Conservation (phyloP, 345 rosid species). For the Euphorbia peplus region DNA sequence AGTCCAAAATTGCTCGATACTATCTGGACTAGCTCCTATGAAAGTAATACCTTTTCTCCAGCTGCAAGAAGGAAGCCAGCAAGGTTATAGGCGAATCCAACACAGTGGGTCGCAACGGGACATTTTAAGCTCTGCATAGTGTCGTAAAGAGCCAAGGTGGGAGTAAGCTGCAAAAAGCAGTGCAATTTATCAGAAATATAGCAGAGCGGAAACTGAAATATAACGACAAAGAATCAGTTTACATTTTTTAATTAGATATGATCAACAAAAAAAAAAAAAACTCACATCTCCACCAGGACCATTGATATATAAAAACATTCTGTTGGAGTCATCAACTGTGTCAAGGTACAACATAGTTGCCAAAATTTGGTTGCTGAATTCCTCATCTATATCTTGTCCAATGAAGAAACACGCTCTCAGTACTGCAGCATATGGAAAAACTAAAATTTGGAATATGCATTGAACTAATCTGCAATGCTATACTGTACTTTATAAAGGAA, state of each 20-base stretch:
- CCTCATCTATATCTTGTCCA: constrained; percentile 73
- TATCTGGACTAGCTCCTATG: not conserved
- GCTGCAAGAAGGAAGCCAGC: constrained; percentile 88
- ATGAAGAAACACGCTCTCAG: constrained; percentile 80
- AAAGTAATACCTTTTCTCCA: constrained; percentile 67
- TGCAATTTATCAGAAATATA: constrained; percentile 14
- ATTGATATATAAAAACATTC: constrained; percentile 60
- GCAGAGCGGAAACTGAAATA: constrained; percentile 4
- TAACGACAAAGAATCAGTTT: not conserved
- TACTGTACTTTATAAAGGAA: constrained; percentile 1
- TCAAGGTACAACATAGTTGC: constrained; percentile 94
- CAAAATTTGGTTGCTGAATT: constrained; percentile 84
- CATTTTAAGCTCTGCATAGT: constrained; percentile 83
- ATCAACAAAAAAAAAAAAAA: constrained; percentile 19
- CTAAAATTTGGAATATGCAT: constrained; percentile 11
- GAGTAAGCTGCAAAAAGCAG: constrained; percentile 60
- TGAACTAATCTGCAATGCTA: not conserved
- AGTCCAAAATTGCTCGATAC: not conserved
- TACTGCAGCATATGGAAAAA: constrained; percentile 53
- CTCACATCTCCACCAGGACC: constrained; percentile 95
- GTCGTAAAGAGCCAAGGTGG: constrained; percentile 78
- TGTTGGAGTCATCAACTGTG: constrained; percentile 62
- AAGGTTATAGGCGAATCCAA: constrained; percentile 78
- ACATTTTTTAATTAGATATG: constrained; percentile 3
- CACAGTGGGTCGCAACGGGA: constrained; percentile 69